A percentile compares a stretch with the other conserved stretches of the same genome.
Evolutionary conservation across 73 alveolate species (phyloP).

Genomic region (Durusdinium trenchii): DNA sequence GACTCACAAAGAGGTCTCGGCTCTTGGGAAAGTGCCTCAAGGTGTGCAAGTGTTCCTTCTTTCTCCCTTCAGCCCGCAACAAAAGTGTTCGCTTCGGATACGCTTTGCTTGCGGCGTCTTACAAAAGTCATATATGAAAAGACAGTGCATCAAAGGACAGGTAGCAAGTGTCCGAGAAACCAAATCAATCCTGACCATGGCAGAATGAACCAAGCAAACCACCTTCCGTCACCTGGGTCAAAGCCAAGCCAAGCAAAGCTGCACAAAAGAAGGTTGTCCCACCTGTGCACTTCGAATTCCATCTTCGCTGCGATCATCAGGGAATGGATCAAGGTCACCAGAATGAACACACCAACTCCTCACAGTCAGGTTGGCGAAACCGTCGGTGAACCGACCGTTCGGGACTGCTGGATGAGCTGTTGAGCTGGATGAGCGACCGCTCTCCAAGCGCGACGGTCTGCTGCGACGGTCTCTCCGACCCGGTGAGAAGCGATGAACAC

Average conservation of each 20-base stretch:
- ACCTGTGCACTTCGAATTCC: conserved; percentile 82
- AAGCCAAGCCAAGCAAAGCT: not conserved
- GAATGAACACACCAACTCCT: conserved; percentile 86
- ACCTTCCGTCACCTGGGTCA: not conserved
- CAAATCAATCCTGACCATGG: not conserved
- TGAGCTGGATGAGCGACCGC: too few relatives aligned
- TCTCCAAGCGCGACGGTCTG: too few relatives aligned
- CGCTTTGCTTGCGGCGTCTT: too few relatives aligned
- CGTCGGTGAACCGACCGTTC: too few relatives aligned
- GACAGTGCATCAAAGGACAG: too few relatives aligned
- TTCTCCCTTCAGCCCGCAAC: not conserved
- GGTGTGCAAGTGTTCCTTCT: not conserved
- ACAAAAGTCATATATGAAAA: too few relatives aligned
- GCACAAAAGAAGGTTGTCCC: not conserved
- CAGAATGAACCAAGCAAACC: not conserved
- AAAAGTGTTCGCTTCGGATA: not conserved
- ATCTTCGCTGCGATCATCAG: conserved; percentile 81
- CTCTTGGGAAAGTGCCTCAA: conserved; percentile 82
- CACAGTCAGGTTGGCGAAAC: not conserved
- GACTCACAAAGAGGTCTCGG: conserved; percentile 94
- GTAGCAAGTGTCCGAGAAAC: not conserved
- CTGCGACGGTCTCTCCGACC: too few relatives aligned
- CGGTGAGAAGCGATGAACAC: too few relatives aligned
- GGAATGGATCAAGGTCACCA: conserved; percentile 85
- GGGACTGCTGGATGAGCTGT: too few relatives aligned